Evolutionary conservation across 805 yeast genomes (phyloP).

Genomic region (Cyberlindnera samutprakarnensis): DNA sequence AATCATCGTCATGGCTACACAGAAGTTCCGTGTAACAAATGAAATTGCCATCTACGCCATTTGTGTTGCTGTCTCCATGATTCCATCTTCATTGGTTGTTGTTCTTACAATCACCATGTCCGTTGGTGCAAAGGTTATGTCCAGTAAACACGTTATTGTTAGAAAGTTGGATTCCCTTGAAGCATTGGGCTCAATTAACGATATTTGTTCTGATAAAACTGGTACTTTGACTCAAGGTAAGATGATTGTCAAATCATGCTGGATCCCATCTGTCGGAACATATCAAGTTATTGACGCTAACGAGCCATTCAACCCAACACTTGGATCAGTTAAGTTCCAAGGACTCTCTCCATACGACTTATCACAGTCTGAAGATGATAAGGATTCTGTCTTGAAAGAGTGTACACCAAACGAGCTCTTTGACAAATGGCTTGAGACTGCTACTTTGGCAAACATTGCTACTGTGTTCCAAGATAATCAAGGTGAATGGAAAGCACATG

Average conservation of each 20-base stretch:
- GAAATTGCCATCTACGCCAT: constrained; percentile 87
- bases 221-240: constrained; percentile 79
- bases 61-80: constrained; percentile 74
- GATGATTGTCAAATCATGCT: constrained; percentile 64
- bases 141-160: constrained; percentile 61
- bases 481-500: constrained; percentile 65
- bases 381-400: constrained; percentile 1
- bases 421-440: constrained; percentile 49
- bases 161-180: constrained; percentile 73
- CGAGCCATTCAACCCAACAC: constrained; percentile 58
- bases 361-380: constrained; percentile 17
- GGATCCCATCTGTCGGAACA: constrained; percentile 61
- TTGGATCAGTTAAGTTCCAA: constrained; percentile 34
- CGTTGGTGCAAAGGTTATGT: constrained; percentile 67
- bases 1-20: constrained; percentile 80
- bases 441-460: constrained; percentile 79
- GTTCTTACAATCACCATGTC: constrained; percentile 85
- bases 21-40: constrained; percentile 60
- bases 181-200: constrained; percentile 72
- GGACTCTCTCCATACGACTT: constrained; percentile 12
- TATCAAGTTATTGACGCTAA: constrained; percentile 44
- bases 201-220: constrained; percentile 76
- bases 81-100: constrained; percentile 73
- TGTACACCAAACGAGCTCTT: constrained; percentile 3
- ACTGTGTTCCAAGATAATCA: constrained; percentile 44